Base-by-base conservation (phyloP, 768 basidiomycete genomes). In the Boletus bicolor region DNA sequence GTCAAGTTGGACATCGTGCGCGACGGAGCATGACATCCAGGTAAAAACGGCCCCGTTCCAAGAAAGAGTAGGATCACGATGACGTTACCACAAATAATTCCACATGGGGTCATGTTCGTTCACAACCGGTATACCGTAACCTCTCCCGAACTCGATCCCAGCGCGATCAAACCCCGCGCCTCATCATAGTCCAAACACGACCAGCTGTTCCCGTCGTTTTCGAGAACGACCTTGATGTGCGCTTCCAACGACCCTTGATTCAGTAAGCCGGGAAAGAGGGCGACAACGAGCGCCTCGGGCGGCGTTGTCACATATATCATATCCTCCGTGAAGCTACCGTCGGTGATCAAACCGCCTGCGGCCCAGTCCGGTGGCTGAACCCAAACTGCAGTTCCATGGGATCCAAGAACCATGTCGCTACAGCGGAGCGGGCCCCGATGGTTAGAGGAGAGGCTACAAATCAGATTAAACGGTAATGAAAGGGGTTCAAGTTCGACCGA, bases 151-250 rank as follows among this genome's bases (percentile, higher is more conserved):
- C 73, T 76, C 39, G 80, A 78, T 5, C 80, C 83, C 21, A 86
- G 58, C 7, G 73, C 83, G 50, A 86, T 70, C 56, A 79, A 71
- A 5, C 85, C 85, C 44, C 70, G 60, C 38, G 74, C 74, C 65
- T 86, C 85, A 52, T 84, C 82, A 59, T 86, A 86, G 66, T 84
- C 85, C 56, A 86, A 61, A 44, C 82, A 74, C 4, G 79, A 77
- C 85, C 84, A 86, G 8, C 51, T 38, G 8, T 34, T 49, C 26
- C 60, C 61, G 2, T 53, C 44, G 56, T 76, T 73, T 57, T 76
- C 67, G 5, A 60, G 72, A n/a, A 77, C 56, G 28, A 64, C 69
- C 54, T 70, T 63, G 56, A 68, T 60, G 56, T 63, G 58, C 30
- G 69, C 65, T 49, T 66, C 57, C 44, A 28, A 28, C 28, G 51